phyloP scores from a whole-genome alignment of 306 rosid genomes.

The Gillenia trifoliata region DNA sequence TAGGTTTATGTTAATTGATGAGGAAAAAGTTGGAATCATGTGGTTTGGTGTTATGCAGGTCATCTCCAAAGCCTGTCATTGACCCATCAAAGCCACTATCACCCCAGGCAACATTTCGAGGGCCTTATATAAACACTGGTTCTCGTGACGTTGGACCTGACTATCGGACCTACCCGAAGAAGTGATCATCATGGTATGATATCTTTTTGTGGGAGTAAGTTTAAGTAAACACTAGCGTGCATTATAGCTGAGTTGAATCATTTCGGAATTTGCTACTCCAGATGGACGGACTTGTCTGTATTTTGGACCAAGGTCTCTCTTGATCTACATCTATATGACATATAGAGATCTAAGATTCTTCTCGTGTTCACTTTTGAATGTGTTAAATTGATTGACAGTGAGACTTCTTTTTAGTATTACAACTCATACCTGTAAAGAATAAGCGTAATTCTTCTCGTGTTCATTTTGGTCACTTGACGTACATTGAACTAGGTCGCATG shows the following conservation, averaged over 20 bases:
- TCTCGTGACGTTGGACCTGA: constrained; percentile 90
- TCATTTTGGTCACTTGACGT: too few species aligned
- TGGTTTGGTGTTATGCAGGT: constrained; percentile 34
- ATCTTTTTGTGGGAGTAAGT: background rate
- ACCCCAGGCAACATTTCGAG: constrained; percentile 94
- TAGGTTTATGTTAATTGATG: background rate
- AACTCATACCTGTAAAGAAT: background rate
- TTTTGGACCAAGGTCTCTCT: background rate
- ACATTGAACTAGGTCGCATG: too few species aligned
- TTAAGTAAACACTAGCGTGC: background rate
- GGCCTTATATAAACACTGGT: constrained; percentile 92
- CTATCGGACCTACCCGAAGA: constrained; percentile 50
- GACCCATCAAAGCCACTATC: constrained; percentile 79
- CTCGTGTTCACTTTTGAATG: background rate
- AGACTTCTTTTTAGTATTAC: background rate
- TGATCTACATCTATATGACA: background rate
- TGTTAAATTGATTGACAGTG: background rate
- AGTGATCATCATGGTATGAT: constrained; percentile 29
- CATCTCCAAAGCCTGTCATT: constrained; percentile 76
- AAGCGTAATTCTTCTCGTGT: too few species aligned
- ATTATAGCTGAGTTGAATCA: background rate
- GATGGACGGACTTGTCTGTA: background rate
- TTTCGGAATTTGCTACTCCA: background rate
- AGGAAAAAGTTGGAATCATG: background rate
- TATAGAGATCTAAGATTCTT: background rate